These are phyloP conservation scores for Pulveroboletus frians DNA, from an alignment of 768 basidiomycete genomes.

Conservation along the genomic window DNA sequence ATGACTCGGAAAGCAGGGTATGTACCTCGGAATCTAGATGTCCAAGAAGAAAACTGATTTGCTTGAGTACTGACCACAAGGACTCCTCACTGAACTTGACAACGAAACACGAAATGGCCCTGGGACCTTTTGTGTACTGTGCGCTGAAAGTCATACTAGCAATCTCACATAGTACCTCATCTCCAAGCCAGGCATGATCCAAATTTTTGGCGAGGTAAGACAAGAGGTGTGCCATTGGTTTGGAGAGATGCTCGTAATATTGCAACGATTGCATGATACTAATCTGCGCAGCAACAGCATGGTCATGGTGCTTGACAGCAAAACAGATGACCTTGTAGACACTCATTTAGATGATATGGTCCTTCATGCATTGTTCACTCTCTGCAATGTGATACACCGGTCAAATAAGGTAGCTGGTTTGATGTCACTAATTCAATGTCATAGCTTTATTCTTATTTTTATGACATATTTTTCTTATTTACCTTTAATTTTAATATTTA, in stretches of 20 bases:
- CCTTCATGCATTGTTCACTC: constrained; percentile 86
- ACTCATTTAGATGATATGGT: constrained; percentile 57
- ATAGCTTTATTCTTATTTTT: too few species aligned
- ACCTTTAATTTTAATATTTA: too few species aligned
- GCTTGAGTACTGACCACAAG: constrained; percentile 80
- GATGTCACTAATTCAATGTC: not conserved
- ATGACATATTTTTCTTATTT: too few species aligned
- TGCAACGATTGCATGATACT: constrained; percentile 88
- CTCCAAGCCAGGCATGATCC: constrained; percentile 83
- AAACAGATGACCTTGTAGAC: constrained; percentile 86
- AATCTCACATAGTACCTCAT: constrained; percentile 88
- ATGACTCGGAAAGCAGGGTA: not conserved
- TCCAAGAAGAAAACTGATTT: constrained; percentile 75
- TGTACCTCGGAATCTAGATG: constrained; percentile 90
- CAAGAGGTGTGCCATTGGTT: constrained; percentile 90
- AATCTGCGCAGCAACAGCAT: constrained; percentile 79
- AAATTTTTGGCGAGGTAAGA: constrained; percentile 76
- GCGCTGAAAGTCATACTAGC: constrained; percentile 69
- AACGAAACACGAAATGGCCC: constrained; percentile 81
- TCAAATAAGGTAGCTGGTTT: constrained; percentile 73
- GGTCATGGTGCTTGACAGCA: constrained; percentile 87
- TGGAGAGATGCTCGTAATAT: constrained; percentile 90
- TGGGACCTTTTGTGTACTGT: constrained; percentile 83
- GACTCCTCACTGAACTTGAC: constrained; percentile 73
- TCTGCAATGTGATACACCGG: constrained; percentile 87